Percentiles rank a stretch among this genome's conserved stretches.
phyloP scores from a whole-genome alignment of 1,284 basidiomycete genomes.

The Boletus smithii region DNA sequence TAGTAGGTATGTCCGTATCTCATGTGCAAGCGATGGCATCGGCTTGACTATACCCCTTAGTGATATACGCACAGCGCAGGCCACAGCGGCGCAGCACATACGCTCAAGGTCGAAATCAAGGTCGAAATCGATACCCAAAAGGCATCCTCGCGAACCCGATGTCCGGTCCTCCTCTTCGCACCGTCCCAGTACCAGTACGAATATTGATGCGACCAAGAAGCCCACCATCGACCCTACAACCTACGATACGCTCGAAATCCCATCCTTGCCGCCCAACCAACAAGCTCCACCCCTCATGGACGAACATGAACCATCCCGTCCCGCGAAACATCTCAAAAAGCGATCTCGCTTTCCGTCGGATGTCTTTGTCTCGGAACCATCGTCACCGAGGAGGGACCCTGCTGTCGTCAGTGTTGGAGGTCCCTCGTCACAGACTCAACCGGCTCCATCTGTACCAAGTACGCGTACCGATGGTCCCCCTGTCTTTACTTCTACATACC shows the following conservation, averaged over 20 bases:
- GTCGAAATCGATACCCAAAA: not conserved
- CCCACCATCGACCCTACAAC: not conserved
- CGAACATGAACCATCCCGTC: not conserved
- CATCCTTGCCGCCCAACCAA: not conserved
- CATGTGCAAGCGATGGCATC: not conserved
- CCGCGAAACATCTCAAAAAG: slow-evolving; percentile 9
- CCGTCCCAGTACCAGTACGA: not conserved
- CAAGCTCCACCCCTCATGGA: not conserved
- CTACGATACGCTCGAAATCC: slow-evolving; percentile 1
- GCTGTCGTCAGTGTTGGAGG: not conserved
- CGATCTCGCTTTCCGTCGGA: slow-evolving; percentile 16
- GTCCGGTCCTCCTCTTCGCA: not conserved
- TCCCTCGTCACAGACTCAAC: slow-evolving; percentile 1
- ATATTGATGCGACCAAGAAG: not conserved
- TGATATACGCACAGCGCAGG: slow-evolving; percentile 1
- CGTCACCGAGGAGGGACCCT: slow-evolving; percentile 7
- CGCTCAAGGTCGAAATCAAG: not conserved
- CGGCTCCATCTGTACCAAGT: not conserved
- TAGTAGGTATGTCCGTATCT: slow-evolving; percentile 9
- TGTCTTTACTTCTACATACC: not conserved
- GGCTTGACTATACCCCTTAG: slow-evolving; percentile 2
- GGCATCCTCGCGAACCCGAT: too few species aligned
- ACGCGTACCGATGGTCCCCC: not conserved
- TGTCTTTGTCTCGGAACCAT: slow-evolving; percentile 18
- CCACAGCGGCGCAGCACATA: not conserved